Conservation (phyloP, 192 early-diverging fungal genomes). For the Podila clonocystis region DNA sequence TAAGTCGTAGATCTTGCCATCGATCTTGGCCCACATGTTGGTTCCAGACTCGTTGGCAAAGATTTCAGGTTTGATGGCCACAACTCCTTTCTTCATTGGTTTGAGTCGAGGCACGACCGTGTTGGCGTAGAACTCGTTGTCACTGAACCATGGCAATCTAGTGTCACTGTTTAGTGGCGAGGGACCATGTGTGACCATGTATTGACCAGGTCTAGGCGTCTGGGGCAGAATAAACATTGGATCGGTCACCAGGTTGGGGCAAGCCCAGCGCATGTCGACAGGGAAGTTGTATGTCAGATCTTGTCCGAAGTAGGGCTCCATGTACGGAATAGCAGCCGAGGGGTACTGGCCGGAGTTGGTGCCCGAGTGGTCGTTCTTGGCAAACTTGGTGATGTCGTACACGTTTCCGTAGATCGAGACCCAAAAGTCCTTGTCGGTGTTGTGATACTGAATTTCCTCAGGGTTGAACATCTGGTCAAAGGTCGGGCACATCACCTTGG, state of each 20-base stretch:
- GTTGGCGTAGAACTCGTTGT: slow-evolving; percentile 46
- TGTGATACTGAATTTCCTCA: slow-evolving; percentile 64
- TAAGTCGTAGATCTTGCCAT: slow-evolving; percentile 75
- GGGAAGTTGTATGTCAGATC: slow-evolving; percentile 74
- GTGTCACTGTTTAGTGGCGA: background rate
- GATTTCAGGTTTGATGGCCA: slow-evolving; percentile 74
- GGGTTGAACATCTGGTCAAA: slow-evolving; percentile 68
- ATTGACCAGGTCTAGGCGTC: background rate
- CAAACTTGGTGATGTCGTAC: slow-evolving; percentile 74
- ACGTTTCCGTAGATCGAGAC: slow-evolving; percentile 70
- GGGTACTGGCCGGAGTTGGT: slow-evolving; percentile 22
- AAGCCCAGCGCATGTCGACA: slow-evolving; percentile 48
- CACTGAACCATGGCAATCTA: slow-evolving; percentile 29
- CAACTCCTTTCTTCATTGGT: slow-evolving; percentile 65
- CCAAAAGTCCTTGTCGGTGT: slow-evolving; percentile 67
- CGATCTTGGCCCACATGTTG: slow-evolving; percentile 58
- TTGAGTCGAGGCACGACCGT: slow-evolving; percentile 57
- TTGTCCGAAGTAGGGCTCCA: slow-evolving; percentile 61
- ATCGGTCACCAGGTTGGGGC: slow-evolving; percentile 32
- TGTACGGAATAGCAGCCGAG: slow-evolving; percentile 23
- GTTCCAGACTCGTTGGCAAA: slow-evolving; percentile 59
- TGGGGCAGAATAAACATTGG: slow-evolving; percentile 13
- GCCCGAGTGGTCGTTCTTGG: slow-evolving; percentile 62
- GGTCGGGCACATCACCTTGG: slow-evolving; percentile 82
- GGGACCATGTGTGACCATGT: slow-evolving; percentile 40